A percentile compares a stretch with the other conserved stretches of the same genome.
These are phyloP conservation scores for Auxenochlorella protothecoides DNA, from an alignment of 139 green algal species.

Conservation along the genomic window DNA sequence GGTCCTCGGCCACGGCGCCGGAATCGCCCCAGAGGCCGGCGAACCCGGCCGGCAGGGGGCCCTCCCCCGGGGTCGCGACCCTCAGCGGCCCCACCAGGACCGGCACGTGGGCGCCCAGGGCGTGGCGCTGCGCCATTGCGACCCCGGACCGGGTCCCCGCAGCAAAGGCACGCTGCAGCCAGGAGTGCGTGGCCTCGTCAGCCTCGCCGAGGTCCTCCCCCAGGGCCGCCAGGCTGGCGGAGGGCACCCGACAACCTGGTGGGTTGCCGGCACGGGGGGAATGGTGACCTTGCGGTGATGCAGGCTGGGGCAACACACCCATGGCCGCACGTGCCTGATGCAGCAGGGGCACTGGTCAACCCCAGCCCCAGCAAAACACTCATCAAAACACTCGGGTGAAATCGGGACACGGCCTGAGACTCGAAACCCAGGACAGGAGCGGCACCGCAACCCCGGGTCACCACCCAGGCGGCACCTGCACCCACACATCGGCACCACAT, in stretches of 20 bases:
- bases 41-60: background rate
- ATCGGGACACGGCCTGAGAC: background rate
- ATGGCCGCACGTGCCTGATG: too few relatives aligned
- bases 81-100: conserved; percentile 14
- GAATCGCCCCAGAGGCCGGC: background rate
- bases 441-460: background rate
- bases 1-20: conserved; percentile 3
- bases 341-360: too few relatives aligned
- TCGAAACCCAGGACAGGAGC: background rate
- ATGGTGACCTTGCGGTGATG: too few relatives aligned
- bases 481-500: background rate
- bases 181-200: conserved; percentile 15
- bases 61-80: background rate
- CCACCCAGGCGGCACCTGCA: background rate
- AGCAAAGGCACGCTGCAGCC: conserved; percentile 27
- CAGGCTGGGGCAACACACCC: too few relatives aligned
- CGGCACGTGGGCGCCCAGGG: conserved; percentile 31
- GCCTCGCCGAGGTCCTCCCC: conserved; percentile 5
- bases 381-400: too few relatives aligned
- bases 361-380: too few relatives aligned
- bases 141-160: background rate
- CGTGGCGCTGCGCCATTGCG: conserved; percentile 7
- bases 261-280: background rate
- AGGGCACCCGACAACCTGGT: background rate
- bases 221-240: background rate